Evolutionary conservation across 306 rosid genomes (phyloP).

Genomic region (Cicer judaicum): DNA sequence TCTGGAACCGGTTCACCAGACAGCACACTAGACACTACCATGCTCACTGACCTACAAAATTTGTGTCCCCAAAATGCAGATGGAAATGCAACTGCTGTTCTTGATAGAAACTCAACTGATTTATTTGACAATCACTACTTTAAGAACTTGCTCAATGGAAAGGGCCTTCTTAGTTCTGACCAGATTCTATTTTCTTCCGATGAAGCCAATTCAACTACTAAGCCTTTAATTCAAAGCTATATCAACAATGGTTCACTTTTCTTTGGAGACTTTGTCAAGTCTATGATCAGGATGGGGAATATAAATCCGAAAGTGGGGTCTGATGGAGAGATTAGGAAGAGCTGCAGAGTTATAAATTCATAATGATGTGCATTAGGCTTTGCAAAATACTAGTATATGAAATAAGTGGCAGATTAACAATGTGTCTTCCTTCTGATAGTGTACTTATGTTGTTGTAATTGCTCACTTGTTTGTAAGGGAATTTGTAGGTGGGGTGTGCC

Average conservation of each 20-base stretch:
- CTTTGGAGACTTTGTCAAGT: slow-evolving; percentile 61
- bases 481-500: slow-evolving; percentile 4
- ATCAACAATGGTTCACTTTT: slow-evolving; percentile 52
- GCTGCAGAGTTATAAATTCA: slow-evolving; percentile 66
- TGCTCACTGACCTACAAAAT: slow-evolving; percentile 64
- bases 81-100: slow-evolving; percentile 57
- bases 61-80: slow-evolving; percentile 70
- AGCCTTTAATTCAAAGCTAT: slow-evolving; percentile 63
- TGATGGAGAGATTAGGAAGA: slow-evolving; percentile 76
- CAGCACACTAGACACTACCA: slow-evolving; percentile 55
- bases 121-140: slow-evolving; percentile 88
- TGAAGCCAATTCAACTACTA: slow-evolving; percentile 56
- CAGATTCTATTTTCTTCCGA: slow-evolving; percentile 64
- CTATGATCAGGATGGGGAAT: slow-evolving; percentile 89
- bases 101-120: slow-evolving; percentile 77
- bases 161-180: slow-evolving; percentile 81
- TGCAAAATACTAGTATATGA: slow-evolving; percentile 2
- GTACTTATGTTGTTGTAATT: neutral
- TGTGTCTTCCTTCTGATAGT: neutral
- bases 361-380: slow-evolving; percentile 19
- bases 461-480: slow-evolving; percentile 22
- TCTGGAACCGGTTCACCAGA: slow-evolving; percentile 64
- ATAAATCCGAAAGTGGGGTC: slow-evolving; percentile 68
- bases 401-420: slow-evolving; percentile 18
- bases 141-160: slow-evolving; percentile 61